A percentile compares a stretch with the other conserved stretches of the same genome.
Evolutionary conservation across 768 basidiomycete genomes (phyloP).

Genomic region (Antrodiella citrinella): DNA sequence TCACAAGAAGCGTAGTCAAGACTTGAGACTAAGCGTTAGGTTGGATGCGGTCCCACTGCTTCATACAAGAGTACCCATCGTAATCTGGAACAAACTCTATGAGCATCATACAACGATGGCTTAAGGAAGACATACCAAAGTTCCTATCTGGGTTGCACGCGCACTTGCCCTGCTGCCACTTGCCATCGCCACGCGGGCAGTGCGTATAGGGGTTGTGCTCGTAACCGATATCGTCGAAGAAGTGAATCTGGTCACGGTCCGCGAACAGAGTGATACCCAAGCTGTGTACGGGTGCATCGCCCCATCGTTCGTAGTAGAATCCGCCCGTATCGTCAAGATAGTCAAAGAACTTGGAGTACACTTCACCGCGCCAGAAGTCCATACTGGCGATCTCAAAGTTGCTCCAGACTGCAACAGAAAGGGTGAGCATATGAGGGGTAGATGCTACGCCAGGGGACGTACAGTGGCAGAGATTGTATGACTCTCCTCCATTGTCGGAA

Average conservation of each 20-base stretch:
- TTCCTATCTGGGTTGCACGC: constrained; percentile 42
- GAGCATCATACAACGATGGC: too few species aligned
- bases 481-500: constrained; percentile 56
- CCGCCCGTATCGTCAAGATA: constrained; percentile 76
- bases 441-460: constrained; percentile 16
- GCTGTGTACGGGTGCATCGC: constrained; percentile 41
- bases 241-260: constrained; percentile 54
- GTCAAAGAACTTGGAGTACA: constrained; percentile 80
- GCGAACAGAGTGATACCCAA: constrained; percentile 43
- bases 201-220: constrained; percentile 49
- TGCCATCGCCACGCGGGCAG: constrained; percentile 30
- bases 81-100: constrained; percentile 32
- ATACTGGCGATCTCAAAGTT: constrained; percentile 81
- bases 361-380: constrained; percentile 81
- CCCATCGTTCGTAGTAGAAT: constrained; percentile 74
- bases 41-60: constrained; percentile 40
- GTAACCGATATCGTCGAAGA: constrained; percentile 67
- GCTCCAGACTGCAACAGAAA: constrained; percentile 40
- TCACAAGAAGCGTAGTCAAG: too few species aligned
- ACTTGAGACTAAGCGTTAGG: too few species aligned
- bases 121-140: constrained; percentile 47
- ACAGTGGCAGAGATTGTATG: constrained; percentile 64
- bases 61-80: constrained; percentile 50
- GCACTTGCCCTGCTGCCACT: constrained; percentile 37
- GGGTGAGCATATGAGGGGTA: background rate